A percentile compares a stretch with the other conserved stretches of the same genome.
Conservation (phyloP, 441 rosid genomes). For the Arabidopsis lyrata region DNA sequence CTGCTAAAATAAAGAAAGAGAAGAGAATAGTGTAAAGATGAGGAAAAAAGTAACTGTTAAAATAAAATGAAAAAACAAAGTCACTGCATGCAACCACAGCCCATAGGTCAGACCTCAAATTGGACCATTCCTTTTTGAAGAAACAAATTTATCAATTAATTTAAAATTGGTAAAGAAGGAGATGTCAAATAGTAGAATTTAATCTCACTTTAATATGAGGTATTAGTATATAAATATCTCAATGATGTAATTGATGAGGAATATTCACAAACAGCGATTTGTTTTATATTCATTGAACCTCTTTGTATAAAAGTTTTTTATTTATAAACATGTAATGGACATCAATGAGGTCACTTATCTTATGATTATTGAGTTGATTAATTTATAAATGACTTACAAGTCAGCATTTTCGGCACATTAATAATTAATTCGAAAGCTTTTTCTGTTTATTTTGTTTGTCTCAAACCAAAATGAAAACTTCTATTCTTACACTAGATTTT, state of each 20-base stretch:
- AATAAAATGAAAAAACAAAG: slow-evolving; percentile 21
- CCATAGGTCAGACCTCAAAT: slow-evolving; percentile 40
- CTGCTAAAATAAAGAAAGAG: slow-evolving; percentile 41
- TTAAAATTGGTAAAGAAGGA: slow-evolving; percentile 23
- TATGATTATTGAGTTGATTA: slow-evolving; percentile 29
- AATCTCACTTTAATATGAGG: slow-evolving; percentile 25
- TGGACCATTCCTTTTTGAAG: slow-evolving; percentile 29
- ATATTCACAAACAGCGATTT: slow-evolving; percentile 38
- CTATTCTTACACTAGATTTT: not conserved
- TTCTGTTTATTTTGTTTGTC: not conserved
- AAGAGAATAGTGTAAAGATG: slow-evolving; percentile 37
- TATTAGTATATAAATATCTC: slow-evolving; percentile 26
- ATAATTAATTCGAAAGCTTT: not conserved
- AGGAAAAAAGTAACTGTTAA: slow-evolving; percentile 41
- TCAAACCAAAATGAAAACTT: not conserved
- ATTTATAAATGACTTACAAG: slow-evolving; percentile 25
- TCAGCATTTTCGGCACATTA: slow-evolving; percentile 41
- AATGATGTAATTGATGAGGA: slow-evolving; percentile 39
- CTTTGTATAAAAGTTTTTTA: slow-evolving; percentile 20
- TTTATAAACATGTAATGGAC: slow-evolving; percentile 34
- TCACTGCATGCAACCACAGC: slow-evolving; percentile 36
- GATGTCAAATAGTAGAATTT: slow-evolving; percentile 37
- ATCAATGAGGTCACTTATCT: slow-evolving; percentile 39
- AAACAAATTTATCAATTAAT: not conserved
- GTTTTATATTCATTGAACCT: slow-evolving; percentile 45